A percentile compares a stretch with the other conserved stretches of the same genome.
Evolutionary conservation across 192 early-diverging fungal species (phyloP).

Genomic region (Phycomyces nitens): DNA sequence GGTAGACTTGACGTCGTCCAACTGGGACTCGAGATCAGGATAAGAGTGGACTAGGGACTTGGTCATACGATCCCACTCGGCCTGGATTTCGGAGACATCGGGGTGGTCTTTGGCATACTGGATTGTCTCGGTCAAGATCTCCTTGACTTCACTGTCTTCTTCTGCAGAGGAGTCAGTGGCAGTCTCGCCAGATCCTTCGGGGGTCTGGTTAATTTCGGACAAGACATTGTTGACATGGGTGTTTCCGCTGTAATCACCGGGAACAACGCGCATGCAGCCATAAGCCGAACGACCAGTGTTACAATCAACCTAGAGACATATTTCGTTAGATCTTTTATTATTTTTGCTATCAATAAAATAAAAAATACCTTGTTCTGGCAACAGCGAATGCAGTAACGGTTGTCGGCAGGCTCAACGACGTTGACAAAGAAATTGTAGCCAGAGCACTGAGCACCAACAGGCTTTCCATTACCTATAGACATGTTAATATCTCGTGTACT

Average conservation of each 20-base stretch:
- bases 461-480: constrained; percentile 13
- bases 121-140: background rate
- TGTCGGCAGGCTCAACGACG: constrained; percentile 24
- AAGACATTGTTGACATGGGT: background rate
- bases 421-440: constrained; percentile 32
- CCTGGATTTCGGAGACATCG: constrained; percentile 14
- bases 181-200: background rate
- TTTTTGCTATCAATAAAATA: too few relatives aligned
- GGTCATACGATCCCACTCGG: constrained; percentile 13
- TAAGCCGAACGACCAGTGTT: constrained; percentile 35
- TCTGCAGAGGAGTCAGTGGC: background rate
- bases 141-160: background rate
- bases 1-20: background rate
- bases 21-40: constrained; percentile 6
- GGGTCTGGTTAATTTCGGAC: background rate
- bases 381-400: constrained; percentile 33
- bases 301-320: constrained; percentile 18
- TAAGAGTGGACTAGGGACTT: constrained; percentile 6
- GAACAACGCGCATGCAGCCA: constrained; percentile 40
- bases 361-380: constrained; percentile 36
- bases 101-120: background rate
- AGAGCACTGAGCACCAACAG: constrained; percentile 24
- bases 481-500: too few relatives aligned
- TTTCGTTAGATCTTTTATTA: constrained; percentile 17
- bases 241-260: constrained; percentile 37